These are phyloP conservation scores for Suillus americanus DNA, from an alignment of 768 basidiomycete species.

Conservation along the genomic window DNA sequence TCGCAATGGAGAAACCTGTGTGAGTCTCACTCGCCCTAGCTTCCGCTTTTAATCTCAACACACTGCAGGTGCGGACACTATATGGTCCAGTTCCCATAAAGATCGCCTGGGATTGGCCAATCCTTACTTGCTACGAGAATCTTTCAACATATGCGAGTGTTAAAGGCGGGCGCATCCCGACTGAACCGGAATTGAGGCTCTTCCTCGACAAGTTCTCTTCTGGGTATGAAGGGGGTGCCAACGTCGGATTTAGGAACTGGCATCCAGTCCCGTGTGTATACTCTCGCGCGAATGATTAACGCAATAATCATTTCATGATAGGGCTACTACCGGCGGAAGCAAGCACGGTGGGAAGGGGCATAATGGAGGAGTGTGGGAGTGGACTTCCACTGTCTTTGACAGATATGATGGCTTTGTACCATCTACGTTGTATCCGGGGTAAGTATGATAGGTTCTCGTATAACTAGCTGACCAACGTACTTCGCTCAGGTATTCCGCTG, in stretches of 20 bases:
- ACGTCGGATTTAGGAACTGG: constrained; percentile 90
- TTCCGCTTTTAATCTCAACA: neutral
- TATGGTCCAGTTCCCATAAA: constrained; percentile 83
- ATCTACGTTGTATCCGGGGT: constrained; percentile 87
- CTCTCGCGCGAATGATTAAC: neutral
- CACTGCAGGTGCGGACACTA: constrained; percentile 70
- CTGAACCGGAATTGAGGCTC: constrained; percentile 80
- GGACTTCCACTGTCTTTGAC: constrained; percentile 84
- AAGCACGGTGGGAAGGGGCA: constrained; percentile 57
- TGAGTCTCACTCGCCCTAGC: constrained; percentile 25
- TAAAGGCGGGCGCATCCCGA: constrained; percentile 93
- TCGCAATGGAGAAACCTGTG: constrained; percentile 48
- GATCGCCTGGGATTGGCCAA: constrained; percentile 82
- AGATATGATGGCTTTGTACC: constrained; percentile 72
- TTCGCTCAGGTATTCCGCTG: constrained; percentile 63
- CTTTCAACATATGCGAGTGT: constrained; percentile 78
- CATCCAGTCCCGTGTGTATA: constrained; percentile 82
- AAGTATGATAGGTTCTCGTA: constrained; percentile 16
- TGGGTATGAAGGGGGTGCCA: constrained; percentile 76
- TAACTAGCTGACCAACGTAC: neutral
- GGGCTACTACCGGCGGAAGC: constrained; percentile 66
- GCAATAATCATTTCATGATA: constrained; percentile 23
- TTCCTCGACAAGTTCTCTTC: constrained; percentile 76
- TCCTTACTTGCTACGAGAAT: constrained; percentile 75
- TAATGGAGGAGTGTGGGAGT: constrained; percentile 99